Evolutionary conservation across 805 yeast genomes (phyloP).

Genomic region (Myxozyma neglecta): DNA sequence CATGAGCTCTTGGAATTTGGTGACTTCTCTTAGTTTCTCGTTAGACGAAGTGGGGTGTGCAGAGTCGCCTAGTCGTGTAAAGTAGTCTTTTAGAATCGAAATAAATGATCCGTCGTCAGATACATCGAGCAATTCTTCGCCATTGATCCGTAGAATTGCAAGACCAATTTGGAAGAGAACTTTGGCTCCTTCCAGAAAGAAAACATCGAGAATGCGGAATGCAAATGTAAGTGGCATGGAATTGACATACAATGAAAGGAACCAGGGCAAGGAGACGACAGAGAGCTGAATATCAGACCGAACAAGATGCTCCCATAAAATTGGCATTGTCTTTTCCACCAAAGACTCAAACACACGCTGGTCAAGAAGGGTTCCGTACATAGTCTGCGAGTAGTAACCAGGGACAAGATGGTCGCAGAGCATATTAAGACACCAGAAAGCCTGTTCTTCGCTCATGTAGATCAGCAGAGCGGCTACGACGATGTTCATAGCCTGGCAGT

Average conservation of each 20-base stretch:
- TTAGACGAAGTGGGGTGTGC: constrained; percentile 73
- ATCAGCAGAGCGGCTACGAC: constrained; percentile 53
- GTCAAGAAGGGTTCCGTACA: constrained; percentile 95
- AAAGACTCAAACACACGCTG: constrained; percentile 90
- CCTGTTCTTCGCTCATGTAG: constrained; percentile 90
- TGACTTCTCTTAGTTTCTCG: constrained; percentile 62
- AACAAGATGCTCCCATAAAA: constrained; percentile 77
- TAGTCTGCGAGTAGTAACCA: constrained; percentile 93
- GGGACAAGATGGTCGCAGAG: constrained; percentile 86
- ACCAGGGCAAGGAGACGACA: constrained; percentile 95
- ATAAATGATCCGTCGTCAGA: constrained; percentile 93
- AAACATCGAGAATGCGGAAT: constrained; percentile 83
- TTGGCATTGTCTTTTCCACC: constrained; percentile 86
- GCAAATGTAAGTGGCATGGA: constrained; percentile 95
- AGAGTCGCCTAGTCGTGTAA: constrained; percentile 64
- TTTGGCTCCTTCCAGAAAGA: constrained; percentile 85
- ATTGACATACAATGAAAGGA: constrained; percentile 80
- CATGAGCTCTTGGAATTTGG: constrained; percentile 84
- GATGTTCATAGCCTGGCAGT: constrained; percentile 98
- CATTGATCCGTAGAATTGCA: constrained; percentile 85
- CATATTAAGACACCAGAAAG: constrained; percentile 84
- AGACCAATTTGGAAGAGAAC: constrained; percentile 89
- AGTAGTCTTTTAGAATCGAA: constrained; percentile 78
- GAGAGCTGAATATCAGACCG: constrained; percentile 85
- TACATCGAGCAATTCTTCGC: constrained; percentile 73